Evolutionary conservation across 2,329 filamentous ascomycete species (phyloP), one percentile per base, ranked within the genome.

Genomic region (Claviceps sp.): DNA sequence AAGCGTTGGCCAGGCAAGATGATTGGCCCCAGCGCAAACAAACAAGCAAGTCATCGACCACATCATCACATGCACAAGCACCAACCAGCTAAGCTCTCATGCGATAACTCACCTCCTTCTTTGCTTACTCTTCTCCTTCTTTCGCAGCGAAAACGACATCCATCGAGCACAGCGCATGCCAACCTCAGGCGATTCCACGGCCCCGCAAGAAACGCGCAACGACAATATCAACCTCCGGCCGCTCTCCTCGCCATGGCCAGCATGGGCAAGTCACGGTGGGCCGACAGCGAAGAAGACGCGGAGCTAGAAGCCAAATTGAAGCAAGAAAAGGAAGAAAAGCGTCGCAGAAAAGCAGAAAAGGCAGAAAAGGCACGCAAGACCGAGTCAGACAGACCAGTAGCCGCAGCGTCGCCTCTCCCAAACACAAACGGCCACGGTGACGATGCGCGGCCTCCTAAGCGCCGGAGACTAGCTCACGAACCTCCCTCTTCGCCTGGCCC

Each of bases 261-360:
- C 61, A 77, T 74, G 63, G 66, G 69, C 51, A 82, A 80, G 64
- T 96, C 91, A 49, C 82, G 91, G 68, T 98, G 93, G 93, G 88
- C 86, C 57, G 80, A 89, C 62, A 82, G 85, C 46, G 86, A 87
- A 60, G 87, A 89, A 59, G 89, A 96, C 65, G 81, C 81, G 22
- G 86, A 81, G 44, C 75, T 84, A 43, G 83, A 87, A 54, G 82
- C 82, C 20, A 81, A 82, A 62, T 76, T 82, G 52, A 91, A 85
- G 68, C 78, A 75, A 56, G 87, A 93, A 65, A 96, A 91, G 70
- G 88, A 95, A 68, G 85, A 89, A 62, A 95, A 93, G 75, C 88
- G 86, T 69, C 83, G 86, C 48, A 72, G 81, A 49, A 96, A 93
- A 67, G 84, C 82, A 30, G 85, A 90, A 63, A 94, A 93, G 67